Evolutionary conservation across 1,139 yeast genomes (phyloP), one percentile per base, ranked within the genome.

Genomic region (Hanseniaspora sp.): DNA sequence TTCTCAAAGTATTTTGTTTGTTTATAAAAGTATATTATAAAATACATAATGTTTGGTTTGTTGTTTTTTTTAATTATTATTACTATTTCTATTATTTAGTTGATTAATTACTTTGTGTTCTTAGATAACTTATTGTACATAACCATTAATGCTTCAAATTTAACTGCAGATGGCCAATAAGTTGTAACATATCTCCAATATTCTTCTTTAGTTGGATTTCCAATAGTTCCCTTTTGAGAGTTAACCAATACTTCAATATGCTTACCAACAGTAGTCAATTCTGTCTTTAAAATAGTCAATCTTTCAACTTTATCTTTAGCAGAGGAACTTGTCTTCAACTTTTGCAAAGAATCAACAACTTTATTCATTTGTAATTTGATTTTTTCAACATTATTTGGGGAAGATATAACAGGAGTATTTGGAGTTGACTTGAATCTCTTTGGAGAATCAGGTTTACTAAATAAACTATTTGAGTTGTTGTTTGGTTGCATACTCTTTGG

Each of bases 111-210:
- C 13, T 33, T 33, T 33, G 11, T 33, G 3, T 11, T 40, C n/a
- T 40, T 40, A 3, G 58, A 77, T 58, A 81, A 70, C 68, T 86
- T 83, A 63, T 77, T 77, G 68, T 90, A 92, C 96, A 92, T 92
- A 53, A 81, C 84, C 67, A 79, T 78, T 61, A 92, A 81, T 69
- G 85, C 85, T 48, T 76, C 73, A 57, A 95, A 84, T 43, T 86
- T 81, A n/a, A 84, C 97, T 59, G 80, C 80, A 2, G 82, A 86
- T 0, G 98, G 98, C 98, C 98, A 92, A 67, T 84, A 92, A 58
- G 80, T 78, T 40, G 94, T 78, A 8, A 96, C 95, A 68, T 84
- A 86, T 29, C 86, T 78, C 98, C 99, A 92, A 34, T 72, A 51
- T 8, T 34, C 53, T n/a, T 42, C 52, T 31, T 13, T 43, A 15